These are phyloP conservation scores for Antitrichia curtipendula DNA, from an alignment of 225 moss, liverwort and hornwort genomes.

Conservation along the genomic window DNA sequence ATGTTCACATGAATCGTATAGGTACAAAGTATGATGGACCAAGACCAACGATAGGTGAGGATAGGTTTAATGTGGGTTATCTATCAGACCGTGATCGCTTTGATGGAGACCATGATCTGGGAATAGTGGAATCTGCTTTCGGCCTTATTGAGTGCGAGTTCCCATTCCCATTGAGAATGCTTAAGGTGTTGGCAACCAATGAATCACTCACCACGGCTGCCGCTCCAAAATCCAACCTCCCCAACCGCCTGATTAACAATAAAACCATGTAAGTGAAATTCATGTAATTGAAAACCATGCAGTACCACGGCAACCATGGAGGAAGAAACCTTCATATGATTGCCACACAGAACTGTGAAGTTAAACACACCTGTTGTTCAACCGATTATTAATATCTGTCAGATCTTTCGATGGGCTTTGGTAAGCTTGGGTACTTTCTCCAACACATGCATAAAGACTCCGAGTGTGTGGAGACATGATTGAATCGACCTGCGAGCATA, in stretches of 20 bases:
- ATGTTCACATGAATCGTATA: slow-evolving; percentile 15
- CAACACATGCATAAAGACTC: slow-evolving; percentile 93
- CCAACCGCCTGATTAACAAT: slow-evolving; percentile 42
- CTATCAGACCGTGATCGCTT: slow-evolving; percentile 27
- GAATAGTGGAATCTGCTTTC: slow-evolving; percentile 15
- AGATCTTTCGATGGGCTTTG: slow-evolving; percentile 94
- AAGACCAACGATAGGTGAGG: not conserved
- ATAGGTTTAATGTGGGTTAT: slow-evolving; percentile 2
- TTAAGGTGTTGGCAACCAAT: slow-evolving; percentile 36
- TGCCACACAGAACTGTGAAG: not conserved
- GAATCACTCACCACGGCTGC: slow-evolving; percentile 59
- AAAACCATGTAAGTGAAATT: not conserved
- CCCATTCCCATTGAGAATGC: slow-evolving; percentile 20
- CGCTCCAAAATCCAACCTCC: slow-evolving; percentile 73
- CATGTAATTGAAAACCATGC: not conserved
- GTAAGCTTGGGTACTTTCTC: slow-evolving; percentile 88
- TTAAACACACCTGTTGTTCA: slow-evolving; percentile 53
- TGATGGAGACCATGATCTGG: slow-evolving; percentile 30
- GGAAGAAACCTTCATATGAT: not conserved
- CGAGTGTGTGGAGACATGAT: slow-evolving; percentile 94
- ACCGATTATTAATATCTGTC: slow-evolving; percentile 78
- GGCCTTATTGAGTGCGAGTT: slow-evolving; percentile 10
- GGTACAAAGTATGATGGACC: slow-evolving; percentile 1
- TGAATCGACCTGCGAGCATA: slow-evolving; percentile 55
- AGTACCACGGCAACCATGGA: not conserved